Percentiles rank a stretch among this genome's conserved stretches.
phyloP scores from a whole-genome alignment of 2,329 filamentous ascomycete species.

The Pseudonectria buxi region DNA sequence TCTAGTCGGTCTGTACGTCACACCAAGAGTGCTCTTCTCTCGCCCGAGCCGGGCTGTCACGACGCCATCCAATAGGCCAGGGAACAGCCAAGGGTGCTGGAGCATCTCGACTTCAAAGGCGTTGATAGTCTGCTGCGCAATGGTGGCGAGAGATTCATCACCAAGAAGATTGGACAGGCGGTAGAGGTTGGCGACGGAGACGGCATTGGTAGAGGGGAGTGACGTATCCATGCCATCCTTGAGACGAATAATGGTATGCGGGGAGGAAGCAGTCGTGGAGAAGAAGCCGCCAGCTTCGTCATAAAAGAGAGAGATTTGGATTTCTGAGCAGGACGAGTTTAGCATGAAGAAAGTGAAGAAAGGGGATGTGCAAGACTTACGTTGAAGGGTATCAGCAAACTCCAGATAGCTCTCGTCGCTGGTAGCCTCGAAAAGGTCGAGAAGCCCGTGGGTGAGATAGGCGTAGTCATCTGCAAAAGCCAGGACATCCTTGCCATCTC shows the following conservation, averaged over 20 bases:
- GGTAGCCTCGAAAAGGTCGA: slow-evolving; percentile 79
- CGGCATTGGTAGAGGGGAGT: slow-evolving; percentile 82
- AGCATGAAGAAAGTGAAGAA: slow-evolving; percentile 1
- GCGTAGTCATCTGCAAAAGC: slow-evolving; percentile 95
- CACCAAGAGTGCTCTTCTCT: slow-evolving; percentile 28
- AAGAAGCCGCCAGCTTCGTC: slow-evolving; percentile 68
- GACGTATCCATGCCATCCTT: slow-evolving; percentile 95
- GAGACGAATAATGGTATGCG: slow-evolving; percentile 72
- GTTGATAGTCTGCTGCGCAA: slow-evolving; percentile 67
- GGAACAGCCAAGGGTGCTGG: slow-evolving; percentile 89
- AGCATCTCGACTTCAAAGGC: slow-evolving; percentile 89
- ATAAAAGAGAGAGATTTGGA: slow-evolving; percentile 72
- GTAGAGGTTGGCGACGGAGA: slow-evolving; percentile 82
- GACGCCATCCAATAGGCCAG: slow-evolving; percentile 68
- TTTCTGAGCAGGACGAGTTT: slow-evolving; percentile 39
- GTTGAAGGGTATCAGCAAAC: slow-evolving; percentile 77
- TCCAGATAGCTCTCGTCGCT: slow-evolving; percentile 67
- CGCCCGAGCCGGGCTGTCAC: slow-evolving; percentile 69
- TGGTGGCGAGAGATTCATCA: slow-evolving; percentile 54
- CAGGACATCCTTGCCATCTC: slow-evolving; percentile 55
- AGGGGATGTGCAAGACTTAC: slow-evolving; percentile 36
- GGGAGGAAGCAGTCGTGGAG: slow-evolving; percentile 55
- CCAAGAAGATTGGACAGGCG: slow-evolving; percentile 65
- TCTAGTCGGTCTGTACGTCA: slow-evolving; percentile 19
- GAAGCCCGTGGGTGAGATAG: slow-evolving; percentile 73